A percentile compares a stretch with the other conserved stretches of the same genome.
Conservation (phyloP, 768 basidiomycete genomes). For the Rhizopogon sp. region DNA sequence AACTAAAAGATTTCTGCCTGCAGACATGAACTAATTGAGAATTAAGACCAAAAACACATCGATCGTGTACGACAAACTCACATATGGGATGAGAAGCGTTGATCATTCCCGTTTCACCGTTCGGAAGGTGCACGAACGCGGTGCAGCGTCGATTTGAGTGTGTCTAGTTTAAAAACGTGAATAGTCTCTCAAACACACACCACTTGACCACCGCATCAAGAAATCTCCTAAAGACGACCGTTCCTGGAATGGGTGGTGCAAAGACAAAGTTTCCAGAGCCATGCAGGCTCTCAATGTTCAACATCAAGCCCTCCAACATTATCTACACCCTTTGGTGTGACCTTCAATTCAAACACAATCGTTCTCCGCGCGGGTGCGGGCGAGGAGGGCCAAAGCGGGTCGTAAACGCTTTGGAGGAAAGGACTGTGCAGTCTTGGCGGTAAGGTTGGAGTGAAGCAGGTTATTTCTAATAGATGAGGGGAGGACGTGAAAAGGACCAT, state of each 20-base stretch:
- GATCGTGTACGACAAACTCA: conserved; percentile 21
- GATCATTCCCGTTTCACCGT: conserved; percentile 26
- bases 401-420: conserved; percentile 69
- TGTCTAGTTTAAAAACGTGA: conserved; percentile 8
- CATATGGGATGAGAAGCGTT: conserved; percentile 66
- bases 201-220: conserved; percentile 41
- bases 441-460: conserved; percentile 49
- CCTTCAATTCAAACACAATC: conserved; percentile 89
- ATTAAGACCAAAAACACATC: background rate
- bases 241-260: conserved; percentile 38
- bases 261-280: conserved; percentile 38
- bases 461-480: conserved; percentile 39
- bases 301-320: conserved; percentile 58
- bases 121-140: conserved; percentile 41
- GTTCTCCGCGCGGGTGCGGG: conserved; percentile 53
- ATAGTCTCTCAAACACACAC: conserved; percentile 1
- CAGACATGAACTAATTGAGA: conserved; percentile 23
- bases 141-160: conserved; percentile 38
- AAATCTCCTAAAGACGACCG: conserved; percentile 46
- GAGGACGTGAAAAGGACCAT: background rate
- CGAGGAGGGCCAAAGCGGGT: conserved; percentile 68
- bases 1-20: conserved; percentile 37
- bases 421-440: conserved; percentile 45
- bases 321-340: conserved; percentile 85
- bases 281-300: conserved; percentile 37